These are phyloP conservation scores for Pythium inflatum DNA, from an alignment of 352 stramenopile genomes.

Conservation along the genomic window DNA sequence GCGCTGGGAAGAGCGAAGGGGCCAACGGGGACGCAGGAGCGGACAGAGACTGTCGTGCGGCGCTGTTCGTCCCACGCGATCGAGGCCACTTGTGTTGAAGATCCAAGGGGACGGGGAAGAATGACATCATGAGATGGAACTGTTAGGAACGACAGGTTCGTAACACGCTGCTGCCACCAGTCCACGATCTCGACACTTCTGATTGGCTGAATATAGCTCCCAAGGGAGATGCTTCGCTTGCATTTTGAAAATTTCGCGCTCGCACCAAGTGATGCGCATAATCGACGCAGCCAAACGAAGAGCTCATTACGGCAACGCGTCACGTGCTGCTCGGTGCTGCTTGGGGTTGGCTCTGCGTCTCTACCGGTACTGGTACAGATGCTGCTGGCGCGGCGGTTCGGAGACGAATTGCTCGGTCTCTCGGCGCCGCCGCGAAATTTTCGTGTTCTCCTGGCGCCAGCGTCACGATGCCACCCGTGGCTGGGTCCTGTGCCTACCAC, in stretches of 20 bases:
- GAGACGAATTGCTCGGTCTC: too few species aligned
- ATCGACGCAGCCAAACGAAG: background rate
- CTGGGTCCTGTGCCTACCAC: too few species aligned
- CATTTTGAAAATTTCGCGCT: constrained; percentile 18
- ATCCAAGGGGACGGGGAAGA: too few species aligned
- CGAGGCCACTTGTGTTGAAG: constrained; percentile 10
- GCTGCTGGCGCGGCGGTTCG: background rate
- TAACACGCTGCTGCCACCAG: constrained; percentile 23
- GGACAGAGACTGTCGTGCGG: too few species aligned
- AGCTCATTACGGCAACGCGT: background rate
- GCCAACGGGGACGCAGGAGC: too few species aligned
- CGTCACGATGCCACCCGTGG: too few species aligned
- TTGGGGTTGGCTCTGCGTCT: too few species aligned
- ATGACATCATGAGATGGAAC: background rate
- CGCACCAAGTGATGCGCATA: background rate
- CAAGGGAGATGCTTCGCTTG: background rate
- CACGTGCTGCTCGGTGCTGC: too few species aligned
- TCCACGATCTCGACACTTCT: background rate
- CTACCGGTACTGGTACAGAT: background rate
- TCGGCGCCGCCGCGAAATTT: too few species aligned
- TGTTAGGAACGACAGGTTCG: background rate
- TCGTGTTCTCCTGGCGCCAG: too few species aligned
- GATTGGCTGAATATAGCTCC: constrained; percentile 19
- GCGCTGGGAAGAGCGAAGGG: too few species aligned
- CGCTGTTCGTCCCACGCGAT: background rate